A percentile compares a stretch with the other conserved stretches of the same genome.
Evolutionary conservation across 2,329 filamentous ascomycete species (phyloP).

Genomic region (Colletotrichum sp.): DNA sequence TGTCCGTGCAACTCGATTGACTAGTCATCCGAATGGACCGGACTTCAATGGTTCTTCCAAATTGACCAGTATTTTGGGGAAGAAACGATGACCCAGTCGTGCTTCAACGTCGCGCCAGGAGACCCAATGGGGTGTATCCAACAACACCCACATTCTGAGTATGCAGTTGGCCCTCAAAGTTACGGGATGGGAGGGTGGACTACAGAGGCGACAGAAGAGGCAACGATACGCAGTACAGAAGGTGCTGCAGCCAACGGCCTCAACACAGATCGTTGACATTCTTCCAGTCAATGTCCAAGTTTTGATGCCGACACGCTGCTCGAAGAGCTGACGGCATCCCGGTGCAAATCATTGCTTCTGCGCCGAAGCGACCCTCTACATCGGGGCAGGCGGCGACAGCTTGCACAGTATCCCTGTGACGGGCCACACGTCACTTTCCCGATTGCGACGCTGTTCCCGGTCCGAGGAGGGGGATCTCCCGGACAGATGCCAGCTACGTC

Average conservation of each 20-base stretch:
- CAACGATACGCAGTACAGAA: not conserved
- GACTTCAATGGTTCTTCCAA: not conserved
- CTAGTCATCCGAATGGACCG: not conserved
- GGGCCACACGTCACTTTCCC: not conserved
- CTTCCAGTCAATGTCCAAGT: not conserved
- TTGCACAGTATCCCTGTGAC: not conserved
- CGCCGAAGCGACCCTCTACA: not conserved
- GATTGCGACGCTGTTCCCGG: not conserved
- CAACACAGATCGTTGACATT: rapidly evolving
- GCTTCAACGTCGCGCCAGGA: not conserved
- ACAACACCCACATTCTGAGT: not conserved
- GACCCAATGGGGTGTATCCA: not conserved
- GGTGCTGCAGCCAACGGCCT: not conserved
- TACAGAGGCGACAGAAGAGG: not conserved
- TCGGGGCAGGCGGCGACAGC: not conserved
- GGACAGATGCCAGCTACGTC: not conserved
- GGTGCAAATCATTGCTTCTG: slow-evolving; percentile 2
- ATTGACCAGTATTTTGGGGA: not conserved
- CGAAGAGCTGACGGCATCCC: not conserved
- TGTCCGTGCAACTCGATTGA: not conserved
- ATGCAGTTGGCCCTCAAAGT: not conserved
- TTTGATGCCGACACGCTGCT: not conserved
- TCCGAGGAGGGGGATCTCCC: not conserved
- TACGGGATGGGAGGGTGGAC: not conserved
- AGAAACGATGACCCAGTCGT: not conserved